A percentile compares a stretch with the other conserved stretches of the same genome.
Evolutionary conservation across 331 rosid genomes (phyloP).

Genomic region (Saraca asoca): DNA sequence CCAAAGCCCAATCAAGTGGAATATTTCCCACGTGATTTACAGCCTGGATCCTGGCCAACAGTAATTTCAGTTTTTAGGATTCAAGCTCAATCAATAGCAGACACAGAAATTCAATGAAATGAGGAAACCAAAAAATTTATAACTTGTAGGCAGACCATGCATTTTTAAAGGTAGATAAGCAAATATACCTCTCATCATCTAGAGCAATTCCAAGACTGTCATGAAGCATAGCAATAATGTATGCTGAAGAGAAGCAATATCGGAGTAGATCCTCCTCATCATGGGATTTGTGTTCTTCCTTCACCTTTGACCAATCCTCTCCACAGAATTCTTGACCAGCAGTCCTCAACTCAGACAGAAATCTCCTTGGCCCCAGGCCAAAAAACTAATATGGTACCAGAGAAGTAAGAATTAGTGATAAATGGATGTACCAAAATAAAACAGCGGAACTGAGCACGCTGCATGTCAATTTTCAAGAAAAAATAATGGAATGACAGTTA

Average conservation of each 20-base stretch:
- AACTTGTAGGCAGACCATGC: too few relatives aligned
- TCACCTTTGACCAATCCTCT: conserved; percentile 75
- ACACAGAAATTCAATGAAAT: conserved; percentile 4
- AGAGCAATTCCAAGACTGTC: conserved; percentile 84
- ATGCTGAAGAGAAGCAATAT: conserved; percentile 96
- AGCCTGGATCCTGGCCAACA: conserved; percentile 64
- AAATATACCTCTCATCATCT: conserved; percentile 79
- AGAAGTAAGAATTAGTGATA: conserved; percentile 19
- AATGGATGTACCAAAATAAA: conserved; percentile 19
- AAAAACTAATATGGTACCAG: conserved; percentile 63
- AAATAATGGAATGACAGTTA: neutral
- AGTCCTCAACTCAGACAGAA: conserved; percentile 69
- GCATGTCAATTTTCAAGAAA: conserved; percentile 9
- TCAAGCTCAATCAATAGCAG: conserved; percentile 16
- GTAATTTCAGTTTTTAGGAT: conserved; percentile 30
- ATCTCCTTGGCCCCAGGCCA: conserved; percentile 61
- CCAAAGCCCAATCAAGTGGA: conserved; percentile 98
- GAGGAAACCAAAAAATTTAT: neutral
- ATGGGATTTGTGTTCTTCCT: conserved; percentile 49
- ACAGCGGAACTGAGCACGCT: conserved; percentile 12
- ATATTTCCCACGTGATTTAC: conserved; percentile 76
- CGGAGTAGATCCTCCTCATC: conserved; percentile 74
- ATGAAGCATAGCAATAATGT: conserved; percentile 87
- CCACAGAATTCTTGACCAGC: conserved; percentile 90
- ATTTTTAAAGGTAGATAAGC: conserved; percentile 7